Evolutionary conservation across 176 grass and related monocot species (phyloP), one percentile per base, ranked within the genome.

Genomic region (Rhynchospora breviuscula): DNA sequence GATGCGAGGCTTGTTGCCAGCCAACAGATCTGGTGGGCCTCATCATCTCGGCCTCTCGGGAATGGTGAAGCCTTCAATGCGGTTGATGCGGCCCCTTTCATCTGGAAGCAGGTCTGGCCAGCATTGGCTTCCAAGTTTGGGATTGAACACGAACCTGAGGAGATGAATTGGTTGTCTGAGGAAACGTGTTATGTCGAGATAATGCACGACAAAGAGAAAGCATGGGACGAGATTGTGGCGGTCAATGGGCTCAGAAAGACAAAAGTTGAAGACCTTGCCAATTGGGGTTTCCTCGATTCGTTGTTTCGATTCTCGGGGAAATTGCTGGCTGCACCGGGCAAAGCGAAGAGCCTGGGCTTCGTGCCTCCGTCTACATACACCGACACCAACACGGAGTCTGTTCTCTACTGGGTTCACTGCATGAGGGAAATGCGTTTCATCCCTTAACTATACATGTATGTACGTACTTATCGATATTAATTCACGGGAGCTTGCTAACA

Each of bases 51-150:
- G 5, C 18, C 19, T 29, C 6, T 2, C 0, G 25, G 26, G 12
- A 77, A 65, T 1, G 19, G 58, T 7, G 67, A 87, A 65, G 80
- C 86, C 23, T 87, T 87, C 65, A 87, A 87, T 11, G 60, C 69
- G 17, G 59, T 87, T 0, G 23, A 87, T 12, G 64, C 26, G 0
- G 18, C 60, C 10, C 46, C 80, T 22, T 88, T 88, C 59, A 84
- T 83, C 25, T 88, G 86, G 86, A 88, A 88, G 80, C 66, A 88
- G 29, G 26, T 88, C 3, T 88, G 86, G 86, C 86, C 86, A 10
- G 80, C 47, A 52, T 52, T 87, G 9, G 86, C 86, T 8, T 72
- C 80, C 80, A 87, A 78, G 40, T 83, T 87, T 10, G 68, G 86
- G 3, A 31, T 87, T n/a, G 12, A 61, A 54, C 8, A 2, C n/a